Evolutionary conservation across 1,284 basidiomycete genomes (phyloP).

Genomic region (Leucoagaricus sp.): DNA sequence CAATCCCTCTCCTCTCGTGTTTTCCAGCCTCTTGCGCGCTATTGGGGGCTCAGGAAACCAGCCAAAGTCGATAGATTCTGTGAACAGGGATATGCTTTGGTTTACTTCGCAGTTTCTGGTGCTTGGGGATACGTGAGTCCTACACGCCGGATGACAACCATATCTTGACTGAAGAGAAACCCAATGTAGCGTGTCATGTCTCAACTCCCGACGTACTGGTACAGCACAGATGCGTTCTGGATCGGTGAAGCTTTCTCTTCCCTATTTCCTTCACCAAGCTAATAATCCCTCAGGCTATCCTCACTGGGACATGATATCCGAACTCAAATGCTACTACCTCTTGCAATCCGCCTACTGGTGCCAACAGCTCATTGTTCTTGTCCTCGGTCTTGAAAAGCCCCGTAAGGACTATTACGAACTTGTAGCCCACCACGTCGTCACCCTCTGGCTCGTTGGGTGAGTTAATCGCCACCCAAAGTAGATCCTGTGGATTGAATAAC

Average conservation of each 20-base stretch:
- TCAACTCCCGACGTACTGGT: conserved; percentile 89
- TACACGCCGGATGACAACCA: background rate
- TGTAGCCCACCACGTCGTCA: conserved; percentile 88
- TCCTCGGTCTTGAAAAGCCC: conserved; percentile 89
- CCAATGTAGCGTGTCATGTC: conserved; percentile 77
- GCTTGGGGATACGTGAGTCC: conserved; percentile 77
- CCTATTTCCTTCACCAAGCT: conserved; percentile 3
- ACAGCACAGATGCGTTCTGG: conserved; percentile 83
- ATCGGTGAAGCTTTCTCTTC: conserved; percentile 47
- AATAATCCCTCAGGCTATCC: conserved; percentile 66
- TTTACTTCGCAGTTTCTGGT: conserved; percentile 79
- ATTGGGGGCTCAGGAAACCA: conserved; percentile 68
- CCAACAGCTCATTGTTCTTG: conserved; percentile 89
- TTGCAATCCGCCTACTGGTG: conserved; percentile 91
- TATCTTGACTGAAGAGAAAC: conserved; percentile 8
- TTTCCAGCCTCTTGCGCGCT: conserved; percentile 70
- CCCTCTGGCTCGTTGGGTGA: conserved; percentile 91
- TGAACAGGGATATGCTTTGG: conserved; percentile 86
- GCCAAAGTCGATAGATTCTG: conserved; percentile 82
- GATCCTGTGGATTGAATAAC: conserved; percentile 6
- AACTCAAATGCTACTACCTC: conserved; percentile 92
- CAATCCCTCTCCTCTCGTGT: conserved; percentile 76
- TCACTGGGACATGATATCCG: conserved; percentile 84
- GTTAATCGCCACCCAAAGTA: conserved; percentile 20
- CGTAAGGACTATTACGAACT: conserved; percentile 91